A percentile compares a stretch with the other conserved stretches of the same genome.
These are phyloP conservation scores for Cymbopogon flexuosus DNA, from an alignment of 202 grass and related monocot genomes.

Conservation along the genomic window DNA sequence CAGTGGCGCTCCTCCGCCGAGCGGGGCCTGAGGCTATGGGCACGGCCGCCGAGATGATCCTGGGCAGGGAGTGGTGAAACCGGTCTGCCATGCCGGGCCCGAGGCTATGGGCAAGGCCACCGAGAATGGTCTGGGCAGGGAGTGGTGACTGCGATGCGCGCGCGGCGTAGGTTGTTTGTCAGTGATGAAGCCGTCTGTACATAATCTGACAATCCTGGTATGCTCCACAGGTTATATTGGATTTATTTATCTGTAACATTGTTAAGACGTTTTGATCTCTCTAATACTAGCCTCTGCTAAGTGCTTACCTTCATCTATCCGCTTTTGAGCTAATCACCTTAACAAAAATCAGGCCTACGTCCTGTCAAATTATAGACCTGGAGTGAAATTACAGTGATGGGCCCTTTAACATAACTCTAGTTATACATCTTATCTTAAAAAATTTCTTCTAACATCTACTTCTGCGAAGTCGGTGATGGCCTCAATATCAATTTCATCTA, in stretches of 20 bases:
- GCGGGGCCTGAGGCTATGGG: conserved; percentile 55
- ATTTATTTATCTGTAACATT: background rate
- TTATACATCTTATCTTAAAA: too few species aligned
- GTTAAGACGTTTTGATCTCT: background rate
- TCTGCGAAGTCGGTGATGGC: too few species aligned
- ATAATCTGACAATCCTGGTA: conserved; percentile 1
- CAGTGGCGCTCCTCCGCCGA: conserved; percentile 49
- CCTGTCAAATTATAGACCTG: too few species aligned
- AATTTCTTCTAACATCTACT: too few species aligned
- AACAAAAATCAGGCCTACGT: too few species aligned
- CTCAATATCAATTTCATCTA: too few species aligned
- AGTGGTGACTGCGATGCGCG: conserved; percentile 25
- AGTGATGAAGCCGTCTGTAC: conserved; percentile 5
- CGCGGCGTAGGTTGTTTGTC: background rate
- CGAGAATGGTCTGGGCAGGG: background rate
- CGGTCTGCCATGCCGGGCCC: background rate
- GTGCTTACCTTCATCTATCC: background rate
- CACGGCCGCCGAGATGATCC: conserved; percentile 60
- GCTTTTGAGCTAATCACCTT: too few species aligned
- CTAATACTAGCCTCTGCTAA: background rate
- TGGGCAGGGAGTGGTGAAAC: conserved; percentile 44
- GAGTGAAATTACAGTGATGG: too few species aligned
- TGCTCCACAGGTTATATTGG: background rate
- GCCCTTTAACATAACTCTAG: too few species aligned
- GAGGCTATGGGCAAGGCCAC: too few species aligned